Percentiles rank a stretch among this genome's conserved stretches.
Conservation (phyloP, 495 filamentous ascomycete genomes). For the Xylaria telfairii region DNA sequence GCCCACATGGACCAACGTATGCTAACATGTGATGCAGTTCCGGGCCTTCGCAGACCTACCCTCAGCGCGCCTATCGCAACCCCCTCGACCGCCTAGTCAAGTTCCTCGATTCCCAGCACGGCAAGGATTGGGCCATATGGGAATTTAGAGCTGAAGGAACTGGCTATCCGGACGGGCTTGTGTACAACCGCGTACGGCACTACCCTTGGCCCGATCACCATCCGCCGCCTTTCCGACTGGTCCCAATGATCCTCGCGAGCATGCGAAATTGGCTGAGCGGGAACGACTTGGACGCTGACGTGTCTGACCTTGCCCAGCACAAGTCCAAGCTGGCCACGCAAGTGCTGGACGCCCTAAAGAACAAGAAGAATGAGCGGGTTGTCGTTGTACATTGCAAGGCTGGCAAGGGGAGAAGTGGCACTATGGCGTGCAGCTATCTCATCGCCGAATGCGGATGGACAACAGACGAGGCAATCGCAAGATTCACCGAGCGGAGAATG, state of each 20-base stretch:
- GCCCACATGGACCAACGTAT: background rate
- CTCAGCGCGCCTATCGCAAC: constrained; percentile 89
- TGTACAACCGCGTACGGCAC: constrained; percentile 82
- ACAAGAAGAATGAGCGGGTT: constrained; percentile 59
- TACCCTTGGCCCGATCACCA: constrained; percentile 98
- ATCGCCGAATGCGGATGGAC: constrained; percentile 91
- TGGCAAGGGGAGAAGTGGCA: constrained; percentile 94
- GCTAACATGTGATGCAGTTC: constrained; percentile 50
- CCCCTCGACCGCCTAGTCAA: constrained; percentile 82
- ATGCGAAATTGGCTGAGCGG: constrained; percentile 86
- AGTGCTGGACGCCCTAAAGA: constrained; percentile 31
- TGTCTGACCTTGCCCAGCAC: constrained; percentile 8
- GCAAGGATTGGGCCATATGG: constrained; percentile 87
- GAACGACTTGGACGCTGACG: constrained; percentile 47
- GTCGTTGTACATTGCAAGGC: constrained; percentile 97
- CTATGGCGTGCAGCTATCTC: constrained; percentile 82
- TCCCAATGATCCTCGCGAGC: constrained; percentile 84
- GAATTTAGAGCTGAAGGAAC: constrained; percentile 97
- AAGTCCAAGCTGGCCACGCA: constrained; percentile 36
- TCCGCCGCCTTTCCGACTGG: constrained; percentile 87
- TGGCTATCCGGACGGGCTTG: constrained; percentile 88
- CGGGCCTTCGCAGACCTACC: constrained; percentile 85
- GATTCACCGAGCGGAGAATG: constrained; percentile 91
- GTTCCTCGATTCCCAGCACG: constrained; percentile 86
- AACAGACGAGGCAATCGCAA: constrained; percentile 73